Conservation (phyloP, 2,329 filamentous ascomycete species). For the Davidsoniella australis region DNA sequence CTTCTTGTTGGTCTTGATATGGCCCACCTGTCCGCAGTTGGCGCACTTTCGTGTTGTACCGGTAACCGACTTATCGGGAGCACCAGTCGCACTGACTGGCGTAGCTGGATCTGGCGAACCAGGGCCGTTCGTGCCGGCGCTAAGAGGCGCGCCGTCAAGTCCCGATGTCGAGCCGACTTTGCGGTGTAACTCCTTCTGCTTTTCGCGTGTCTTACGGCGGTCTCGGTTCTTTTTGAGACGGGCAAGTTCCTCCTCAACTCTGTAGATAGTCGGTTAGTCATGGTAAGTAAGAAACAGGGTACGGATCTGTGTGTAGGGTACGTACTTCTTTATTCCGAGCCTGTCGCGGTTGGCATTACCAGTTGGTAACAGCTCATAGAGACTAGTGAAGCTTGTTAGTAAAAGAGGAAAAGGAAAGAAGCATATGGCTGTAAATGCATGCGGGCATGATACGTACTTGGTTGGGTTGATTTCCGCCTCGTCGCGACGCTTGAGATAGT, state of each 20-base stretch:
- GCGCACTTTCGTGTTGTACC: conserved; percentile 84
- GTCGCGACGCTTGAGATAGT: conserved; percentile 67
- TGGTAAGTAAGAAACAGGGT: neutral
- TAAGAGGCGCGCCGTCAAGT: no score
- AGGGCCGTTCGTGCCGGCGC: conserved; percentile 22
- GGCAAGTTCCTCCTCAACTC: conserved; percentile 53
- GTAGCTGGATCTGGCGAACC: conserved; percentile 30
- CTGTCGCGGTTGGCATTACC: conserved; percentile 34
- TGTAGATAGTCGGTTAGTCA: conserved; percentile 7
- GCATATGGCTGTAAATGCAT: neutral
- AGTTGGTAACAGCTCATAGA: conserved; percentile 32
- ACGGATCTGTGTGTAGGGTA: neutral
- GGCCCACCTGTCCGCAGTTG: conserved; percentile 89
- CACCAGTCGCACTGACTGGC: conserved; percentile 31
- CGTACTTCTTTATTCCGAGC: conserved; percentile 27
- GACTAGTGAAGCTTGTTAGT: conserved; percentile 21
- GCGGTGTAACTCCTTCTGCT: conserved; percentile 53
- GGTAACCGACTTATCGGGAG: conserved; percentile 17
- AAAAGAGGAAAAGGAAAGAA: conserved; percentile 19
- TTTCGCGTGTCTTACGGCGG: conserved; percentile 74
- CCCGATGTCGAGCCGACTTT: conserved; percentile 14
- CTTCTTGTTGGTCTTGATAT: conserved; percentile 99
- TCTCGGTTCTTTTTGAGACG: conserved; percentile 85
- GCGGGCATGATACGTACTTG: conserved; percentile 38
- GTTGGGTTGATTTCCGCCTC: conserved; percentile 54